A percentile compares a stretch with the other conserved stretches of the same genome.
These are phyloP conservation scores for Leucosporidium creatinivorum DNA, from an alignment of 768 basidiomycete genomes.

Conservation along the genomic window DNA sequence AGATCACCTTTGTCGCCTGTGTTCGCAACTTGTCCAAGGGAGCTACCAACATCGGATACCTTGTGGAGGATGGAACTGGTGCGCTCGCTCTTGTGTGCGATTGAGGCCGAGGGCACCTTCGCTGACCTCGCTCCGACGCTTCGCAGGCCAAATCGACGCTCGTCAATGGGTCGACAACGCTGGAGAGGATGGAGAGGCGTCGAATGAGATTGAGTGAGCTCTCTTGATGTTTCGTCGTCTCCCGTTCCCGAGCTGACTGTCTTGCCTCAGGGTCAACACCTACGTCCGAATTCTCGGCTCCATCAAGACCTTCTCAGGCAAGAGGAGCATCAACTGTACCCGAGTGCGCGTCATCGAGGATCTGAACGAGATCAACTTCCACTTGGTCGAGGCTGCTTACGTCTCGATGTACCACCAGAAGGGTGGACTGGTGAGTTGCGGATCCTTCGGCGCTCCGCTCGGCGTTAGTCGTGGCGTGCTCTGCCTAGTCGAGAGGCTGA, in stretches of 20 bases:
- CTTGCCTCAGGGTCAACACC: slow-evolving; percentile 54
- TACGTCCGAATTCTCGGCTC: slow-evolving; percentile 75
- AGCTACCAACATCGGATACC: slow-evolving; percentile 72
- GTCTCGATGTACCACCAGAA: slow-evolving; percentile 57
- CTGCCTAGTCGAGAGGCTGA: no score
- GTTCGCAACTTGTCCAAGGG: slow-evolving; percentile 61
- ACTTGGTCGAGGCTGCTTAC: slow-evolving; percentile 65
- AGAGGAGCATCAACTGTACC: slow-evolving; percentile 70
- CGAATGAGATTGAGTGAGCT: slow-evolving; percentile 22
- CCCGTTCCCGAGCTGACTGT: background rate
- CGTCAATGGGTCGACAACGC: slow-evolving; percentile 64
- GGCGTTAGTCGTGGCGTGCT: no score
- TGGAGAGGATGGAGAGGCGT: slow-evolving; percentile 48
- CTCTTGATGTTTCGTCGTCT: background rate
- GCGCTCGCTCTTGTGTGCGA: slow-evolving; percentile 5
- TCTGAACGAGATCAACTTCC: slow-evolving; percentile 71
- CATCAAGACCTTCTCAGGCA: slow-evolving; percentile 72
- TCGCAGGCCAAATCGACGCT: slow-evolving; percentile 42
- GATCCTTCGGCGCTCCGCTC: no score
- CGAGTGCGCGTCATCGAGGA: slow-evolving; percentile 64
- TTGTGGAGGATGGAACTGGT: slow-evolving; percentile 80
- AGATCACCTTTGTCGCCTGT: slow-evolving; percentile 70
- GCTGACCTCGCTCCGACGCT: slow-evolving; percentile 34
- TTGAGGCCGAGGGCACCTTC: slow-evolving; percentile 48
- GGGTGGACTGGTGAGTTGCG: slow-evolving; percentile 48